These are phyloP conservation scores for Citrus inodora DNA, from an alignment of 345 rosid species.

Conservation along the genomic window DNA sequence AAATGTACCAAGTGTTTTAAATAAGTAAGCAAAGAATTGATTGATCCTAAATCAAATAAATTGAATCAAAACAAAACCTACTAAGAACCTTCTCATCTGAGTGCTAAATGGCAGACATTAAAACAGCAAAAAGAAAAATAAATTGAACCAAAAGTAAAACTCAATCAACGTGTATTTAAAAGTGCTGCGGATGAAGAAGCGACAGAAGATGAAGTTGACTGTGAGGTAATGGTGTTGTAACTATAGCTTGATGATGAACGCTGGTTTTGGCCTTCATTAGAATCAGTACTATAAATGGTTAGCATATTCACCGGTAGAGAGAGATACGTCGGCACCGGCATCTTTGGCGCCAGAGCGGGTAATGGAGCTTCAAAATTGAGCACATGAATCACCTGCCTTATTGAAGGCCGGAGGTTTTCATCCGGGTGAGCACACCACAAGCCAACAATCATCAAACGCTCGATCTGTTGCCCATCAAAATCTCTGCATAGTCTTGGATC, in stretches of 20 bases:
- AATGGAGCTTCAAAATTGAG: constrained; percentile 12
- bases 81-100: no score
- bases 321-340: constrained; percentile 8
- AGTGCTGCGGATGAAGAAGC: constrained; percentile 1
- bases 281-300: background rate
- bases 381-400: constrained; percentile 6
- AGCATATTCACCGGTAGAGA: background rate
- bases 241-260: background rate
- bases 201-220: background rate
- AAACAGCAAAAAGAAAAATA: background rate
- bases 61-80: background rate
- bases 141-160: background rate
- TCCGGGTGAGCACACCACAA: constrained; percentile 20
- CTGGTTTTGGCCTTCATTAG: background rate
- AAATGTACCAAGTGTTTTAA: background rate
- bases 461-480: background rate
- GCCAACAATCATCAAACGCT: constrained; percentile 10
- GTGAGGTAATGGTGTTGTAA: background rate
- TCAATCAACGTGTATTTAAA: background rate
- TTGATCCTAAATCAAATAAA: background rate
- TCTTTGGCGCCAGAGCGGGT: background rate
- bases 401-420: constrained; percentile 13
- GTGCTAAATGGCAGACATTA: no score
- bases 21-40: background rate
- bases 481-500: background rate